A percentile compares a stretch with the other conserved stretches of the same genome.
These are phyloP conservation scores for Nasturtium officinale DNA, from an alignment of 345 rosid genomes.

Conservation along the genomic window DNA sequence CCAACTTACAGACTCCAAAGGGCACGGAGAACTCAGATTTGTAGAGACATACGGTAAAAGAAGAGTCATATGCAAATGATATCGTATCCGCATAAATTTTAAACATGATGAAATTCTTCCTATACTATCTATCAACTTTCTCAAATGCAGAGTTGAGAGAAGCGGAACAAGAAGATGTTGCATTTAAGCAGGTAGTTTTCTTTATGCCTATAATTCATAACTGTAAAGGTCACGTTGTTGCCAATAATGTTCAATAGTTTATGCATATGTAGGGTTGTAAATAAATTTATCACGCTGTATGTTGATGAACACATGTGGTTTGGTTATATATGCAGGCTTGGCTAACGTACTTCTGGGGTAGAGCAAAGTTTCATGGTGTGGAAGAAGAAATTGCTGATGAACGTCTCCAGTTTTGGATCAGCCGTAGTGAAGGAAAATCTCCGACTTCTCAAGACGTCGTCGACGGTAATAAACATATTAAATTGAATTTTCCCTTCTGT, in stretches of 20 bases:
- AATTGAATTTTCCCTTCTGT: not conserved
- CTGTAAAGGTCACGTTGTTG: too few species aligned
- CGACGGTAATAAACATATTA: constrained; percentile 55
- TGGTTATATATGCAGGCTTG: constrained; percentile 58
- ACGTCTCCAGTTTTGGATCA: constrained; percentile 71
- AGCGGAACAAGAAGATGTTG: constrained; percentile 84
- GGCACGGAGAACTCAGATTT: constrained; percentile 63
- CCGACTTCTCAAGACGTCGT: constrained; percentile 72
- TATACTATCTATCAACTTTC: not conserved
- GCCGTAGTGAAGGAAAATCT: constrained; percentile 52
- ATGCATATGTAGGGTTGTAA: too few species aligned
- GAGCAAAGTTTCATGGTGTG: constrained; percentile 69
- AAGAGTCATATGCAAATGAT: not conserved
- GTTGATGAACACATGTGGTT: not conserved
- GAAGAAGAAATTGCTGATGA: constrained; percentile 91
- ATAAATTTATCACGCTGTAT: not conserved
- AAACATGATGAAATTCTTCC: constrained; percentile 2
- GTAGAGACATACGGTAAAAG: constrained; percentile 78
- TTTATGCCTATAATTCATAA: not conserved
- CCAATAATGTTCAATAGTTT: too few species aligned
- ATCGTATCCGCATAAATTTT: not conserved
- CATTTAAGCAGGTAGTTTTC: constrained; percentile 74
- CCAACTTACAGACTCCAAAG: constrained; percentile 60
- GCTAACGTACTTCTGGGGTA: constrained; percentile 83
- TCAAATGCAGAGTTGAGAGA: constrained; percentile 65